Base-by-base conservation (phyloP, 208 protist genomes). In the Acanthamoeba healyi region DNA sequence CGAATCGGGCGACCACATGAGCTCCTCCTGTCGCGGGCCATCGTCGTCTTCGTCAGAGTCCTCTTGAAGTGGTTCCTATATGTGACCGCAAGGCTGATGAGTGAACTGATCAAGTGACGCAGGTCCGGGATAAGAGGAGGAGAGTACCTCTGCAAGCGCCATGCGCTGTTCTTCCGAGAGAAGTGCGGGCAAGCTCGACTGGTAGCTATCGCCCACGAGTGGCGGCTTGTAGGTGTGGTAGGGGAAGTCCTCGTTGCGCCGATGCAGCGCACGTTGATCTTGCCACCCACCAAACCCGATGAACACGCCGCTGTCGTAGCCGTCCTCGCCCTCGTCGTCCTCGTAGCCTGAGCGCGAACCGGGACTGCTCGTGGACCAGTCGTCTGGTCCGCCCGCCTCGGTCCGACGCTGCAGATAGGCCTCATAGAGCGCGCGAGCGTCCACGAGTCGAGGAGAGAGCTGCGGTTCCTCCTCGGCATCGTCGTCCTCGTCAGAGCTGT, bases 181-280 rank as follows among this genome's bases (percentile, higher is more conserved):
- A 44, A 84, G 74, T 1, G 38, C 5, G 10, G 74, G 74, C 3
- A 84, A 44, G 44, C 5, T n/a, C 17, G 74, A 40, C 24, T 84
- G 74, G 46, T 58, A 84, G 7, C 32, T 26, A 14, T 84, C 74
- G 74, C 74, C 74, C 42, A 84, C 42, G 32, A 56, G 42, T 4
- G 74, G 74, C 10, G 74, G 74, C 74, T 84, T 84, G 74, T 84
- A 84, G 74, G 44, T 56, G 19, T 84, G 74, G 42, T 42, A 84
- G 74, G 74, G 74, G 74, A 84, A 84, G 44, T 84, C 74, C 46
- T 84, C 44, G 74, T 84, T 84, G 26, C 46, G 74, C 44, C 74
- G 74, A 36, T 84, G 74, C 44, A 84, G 46, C 38, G 46, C 74
- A 51, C 74, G 74, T 3, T 58, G 74, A 44, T 84, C 74, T 32